phyloP scores from a whole-genome alignment of 257 asterid genomes.

The Galeopsis tetrahit region DNA sequence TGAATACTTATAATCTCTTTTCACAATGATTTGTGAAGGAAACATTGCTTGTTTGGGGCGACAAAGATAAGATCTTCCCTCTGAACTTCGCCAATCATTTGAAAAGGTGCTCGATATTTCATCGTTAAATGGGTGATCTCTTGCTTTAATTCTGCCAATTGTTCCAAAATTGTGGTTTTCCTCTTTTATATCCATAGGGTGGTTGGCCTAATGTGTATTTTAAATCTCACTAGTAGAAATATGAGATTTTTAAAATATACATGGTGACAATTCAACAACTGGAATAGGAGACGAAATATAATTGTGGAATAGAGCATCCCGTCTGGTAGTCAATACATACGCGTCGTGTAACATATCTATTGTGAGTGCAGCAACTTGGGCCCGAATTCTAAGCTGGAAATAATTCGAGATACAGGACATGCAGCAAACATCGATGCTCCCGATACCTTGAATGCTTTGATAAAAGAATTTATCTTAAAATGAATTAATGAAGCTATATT shows the following conservation, averaged over 20 bases:
- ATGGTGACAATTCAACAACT: not conserved
- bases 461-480: conserved; percentile 48
- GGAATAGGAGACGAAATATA: not conserved
- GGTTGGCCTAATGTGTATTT: not conserved
- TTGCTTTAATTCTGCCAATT: not conserved
- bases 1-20: conserved; percentile 6
- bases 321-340: not conserved
- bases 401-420: conserved; percentile 63
- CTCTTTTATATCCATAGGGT: not conserved
- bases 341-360: not conserved
- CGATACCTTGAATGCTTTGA: conserved; percentile 46
- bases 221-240: not conserved
- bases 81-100: conserved; percentile 52
- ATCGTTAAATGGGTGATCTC: not conserved
- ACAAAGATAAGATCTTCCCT: conserved; percentile 71
- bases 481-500: not conserved
- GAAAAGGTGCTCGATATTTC: conserved; percentile 47
- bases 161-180: not conserved
- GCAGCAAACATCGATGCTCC: conserved; percentile 69
- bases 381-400: conserved; percentile 51
- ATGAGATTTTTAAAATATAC: not conserved
- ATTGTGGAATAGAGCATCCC: not conserved
- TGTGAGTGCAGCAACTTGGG: conserved; percentile 58
- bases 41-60: conserved; percentile 75
- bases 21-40: conserved; percentile 44